Base-by-base conservation (phyloP, 1,139 yeast genomes). In the Pichia sp. region DNA sequence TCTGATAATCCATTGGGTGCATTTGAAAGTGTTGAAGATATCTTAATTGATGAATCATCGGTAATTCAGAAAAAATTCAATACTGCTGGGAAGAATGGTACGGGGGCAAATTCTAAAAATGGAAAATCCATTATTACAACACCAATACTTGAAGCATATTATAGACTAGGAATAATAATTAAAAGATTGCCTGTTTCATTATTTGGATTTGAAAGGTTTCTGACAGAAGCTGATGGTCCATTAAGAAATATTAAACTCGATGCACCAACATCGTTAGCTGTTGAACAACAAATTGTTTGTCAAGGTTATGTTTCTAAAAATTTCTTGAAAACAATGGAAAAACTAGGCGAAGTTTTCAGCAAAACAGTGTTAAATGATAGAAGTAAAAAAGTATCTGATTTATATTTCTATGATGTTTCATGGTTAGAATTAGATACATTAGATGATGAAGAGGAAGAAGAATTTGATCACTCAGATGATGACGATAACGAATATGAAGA, bases 211-310 rank as follows among this genome's bases (percentile, higher is more conserved):
- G 95, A 86, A 56, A 76, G 72, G 48, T 78, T 81, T 55, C 66
- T 85, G 43, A 65, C 74, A 30, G 87, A 81, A 25, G 62, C 76
- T 7, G 82, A 79, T 48, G 64, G 58, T 6, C 64, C 70, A 6
- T 58, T 73, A 26, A 52, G 66, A 30, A 59, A 57, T 38, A 54
- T 58, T 50, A 55, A 59, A 20, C 45, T 59, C 6, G 68, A 64
- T 44, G 71, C 70, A 48, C 61, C 66, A 0, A 63, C 63, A 39
- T 57, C 71, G 7, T 61, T 80, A 24, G 72, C 70, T 16, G 58
- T 79, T 20, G 95, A 87, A 58, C 89, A 85, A 53, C 76, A 73
- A 50, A 67, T 87, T 39, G 74, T 86, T 11, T 81, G 87, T 56
- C 74, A 76, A 47, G 92, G 87, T 8, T 69, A 67, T 41, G 62